Evolutionary conservation across 1,284 basidiomycete genomes (phyloP), one percentile per base, ranked within the genome.

Genomic region (Ustilago lituana): DNA sequence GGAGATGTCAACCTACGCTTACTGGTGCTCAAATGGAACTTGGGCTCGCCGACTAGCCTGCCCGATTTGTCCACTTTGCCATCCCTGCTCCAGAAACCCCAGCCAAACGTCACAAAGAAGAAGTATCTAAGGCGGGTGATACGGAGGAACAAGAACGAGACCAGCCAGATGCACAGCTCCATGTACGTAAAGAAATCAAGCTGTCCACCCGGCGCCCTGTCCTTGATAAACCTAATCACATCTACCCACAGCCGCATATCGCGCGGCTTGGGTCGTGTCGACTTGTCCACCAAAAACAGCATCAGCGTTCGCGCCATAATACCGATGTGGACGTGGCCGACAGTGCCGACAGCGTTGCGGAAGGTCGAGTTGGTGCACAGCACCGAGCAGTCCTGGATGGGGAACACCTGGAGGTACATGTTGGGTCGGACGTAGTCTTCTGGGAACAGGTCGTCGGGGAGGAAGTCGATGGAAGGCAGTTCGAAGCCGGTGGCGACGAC

Each of bases 231-330:
- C n/a, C 86, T 84, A 35, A 88, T 82, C 33, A 85, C 82, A 75
- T 89, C 87, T 33, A 89, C 88, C 88, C 88, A 89, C 9, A 88
- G 83, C 69, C 87, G 87, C 87, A 88, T 88, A 66, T 88, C 86
- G 37, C 85, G 84, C 2, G 85, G 83, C 12, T 76, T 69, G 3
- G 88, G 88, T 0, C 87, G 84, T 0, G 86, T 85, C 24, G 78
- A 72, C 24, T 84, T 78, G 73, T 89, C 88, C 76, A 88, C 84
- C 17, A 89, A 84, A 72, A 89, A 85, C 3, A 86, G 85, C 23
- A 88, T 83, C 9, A 88, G 84, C 31, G 88, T 87, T 20, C 88
- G 85, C 1, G 86, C 87, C 72, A 88, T 86, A 82, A 80, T 68
- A 20, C 74, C 74, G 37, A 81, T 81, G 52, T 81, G 79, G 19